A percentile compares a stretch with the other conserved stretches of the same genome.
Conservation (phyloP, 306 rosid species). For the Cicer arietinum region DNA sequence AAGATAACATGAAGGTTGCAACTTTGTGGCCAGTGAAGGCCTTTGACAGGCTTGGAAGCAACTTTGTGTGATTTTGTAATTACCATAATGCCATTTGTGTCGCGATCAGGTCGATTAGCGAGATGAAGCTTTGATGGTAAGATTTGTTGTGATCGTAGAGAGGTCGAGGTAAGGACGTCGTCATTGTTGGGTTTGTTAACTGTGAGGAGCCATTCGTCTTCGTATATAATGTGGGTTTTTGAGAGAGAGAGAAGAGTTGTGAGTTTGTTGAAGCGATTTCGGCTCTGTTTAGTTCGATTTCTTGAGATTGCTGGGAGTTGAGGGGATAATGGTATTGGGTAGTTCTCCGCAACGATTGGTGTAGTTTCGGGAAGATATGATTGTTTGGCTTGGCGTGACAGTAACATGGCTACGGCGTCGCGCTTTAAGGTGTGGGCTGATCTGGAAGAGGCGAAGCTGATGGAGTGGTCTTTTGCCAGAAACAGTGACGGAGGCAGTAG, state of each 20-base stretch:
- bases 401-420: too few relatives aligned
- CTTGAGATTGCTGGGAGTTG: constrained; percentile 71
- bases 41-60: too few relatives aligned
- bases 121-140: constrained; percentile 65
- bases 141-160: constrained; percentile 44
- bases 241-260: constrained; percentile 60
- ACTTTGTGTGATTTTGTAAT: too few relatives aligned
- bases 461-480: too few relatives aligned
- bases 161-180: constrained; percentile 54
- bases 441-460: too few relatives aligned
- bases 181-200: constrained; percentile 85
- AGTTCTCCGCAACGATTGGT: constrained; percentile 39
- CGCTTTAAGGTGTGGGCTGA: too few relatives aligned
- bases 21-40: too few relatives aligned
- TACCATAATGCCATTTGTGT: constrained; percentile 49
- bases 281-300: constrained; percentile 74
- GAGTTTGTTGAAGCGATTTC: constrained; percentile 75
- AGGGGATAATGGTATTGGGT: constrained; percentile 80
- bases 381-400: too few relatives aligned
- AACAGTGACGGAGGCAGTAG: too few relatives aligned
- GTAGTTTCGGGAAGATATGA: background rate
- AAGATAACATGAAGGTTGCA: constrained; percentile 34
- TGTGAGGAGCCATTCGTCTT: constrained; percentile 72
- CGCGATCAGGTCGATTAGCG: constrained; percentile 87
- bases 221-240: constrained; percentile 54